Percentiles rank a stretch among this genome's conserved stretches.
phyloP scores from a whole-genome alignment of 257 asterid genomes.

The Solanum okadae region DNA sequence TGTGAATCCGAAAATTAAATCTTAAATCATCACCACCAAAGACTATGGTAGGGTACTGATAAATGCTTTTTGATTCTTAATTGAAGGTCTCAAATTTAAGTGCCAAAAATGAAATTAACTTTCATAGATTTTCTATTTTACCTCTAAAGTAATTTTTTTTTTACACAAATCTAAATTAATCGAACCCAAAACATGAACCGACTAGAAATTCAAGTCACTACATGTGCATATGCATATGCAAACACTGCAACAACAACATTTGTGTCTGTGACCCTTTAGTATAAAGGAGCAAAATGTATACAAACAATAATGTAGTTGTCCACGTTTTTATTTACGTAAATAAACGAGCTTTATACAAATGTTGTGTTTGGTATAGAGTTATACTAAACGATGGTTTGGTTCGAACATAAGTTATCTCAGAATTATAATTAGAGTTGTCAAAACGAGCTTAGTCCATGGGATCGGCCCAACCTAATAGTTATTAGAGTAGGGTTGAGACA shows the following conservation, averaged over 20 bases:
- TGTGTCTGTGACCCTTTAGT: background rate
- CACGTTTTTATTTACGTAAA: background rate
- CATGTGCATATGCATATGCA: background rate
- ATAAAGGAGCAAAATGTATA: background rate
- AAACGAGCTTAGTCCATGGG: too few species aligned
- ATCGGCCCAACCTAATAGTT: too few species aligned
- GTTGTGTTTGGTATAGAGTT: background rate
- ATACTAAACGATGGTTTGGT: background rate
- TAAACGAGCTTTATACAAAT: background rate
- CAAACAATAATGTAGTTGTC: background rate
- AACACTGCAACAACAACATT: background rate
- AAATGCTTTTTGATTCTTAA: background rate
- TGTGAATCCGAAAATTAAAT: background rate
- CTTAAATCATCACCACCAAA: background rate
- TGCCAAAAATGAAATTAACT: accelerated
- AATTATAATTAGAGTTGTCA: too few species aligned
- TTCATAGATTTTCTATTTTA: background rate
- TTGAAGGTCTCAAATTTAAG: background rate
- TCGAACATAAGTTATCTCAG: background rate
- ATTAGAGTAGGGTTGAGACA: too few species aligned
- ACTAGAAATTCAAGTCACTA: background rate
- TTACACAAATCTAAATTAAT: background rate
- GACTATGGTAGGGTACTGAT: background rate
- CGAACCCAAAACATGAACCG: background rate
- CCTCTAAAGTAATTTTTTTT: background rate